A percentile compares a stretch with the other conserved stretches of the same genome.
These are phyloP conservation scores for Raddia distichophylla DNA, from an alignment of 176 grass and related monocot genomes.

Conservation along the genomic window DNA sequence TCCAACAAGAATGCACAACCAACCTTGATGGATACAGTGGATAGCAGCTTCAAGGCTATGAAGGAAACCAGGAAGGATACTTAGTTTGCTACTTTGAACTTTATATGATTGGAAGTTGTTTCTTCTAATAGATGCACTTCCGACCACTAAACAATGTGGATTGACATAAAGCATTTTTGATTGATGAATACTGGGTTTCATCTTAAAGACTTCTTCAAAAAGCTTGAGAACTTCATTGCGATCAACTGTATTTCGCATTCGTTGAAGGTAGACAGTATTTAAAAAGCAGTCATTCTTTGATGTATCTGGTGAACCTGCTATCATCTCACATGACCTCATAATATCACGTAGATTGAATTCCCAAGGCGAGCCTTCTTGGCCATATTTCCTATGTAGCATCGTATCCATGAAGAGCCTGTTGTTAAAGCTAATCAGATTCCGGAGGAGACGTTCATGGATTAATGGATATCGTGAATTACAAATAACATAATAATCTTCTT, in stretches of 20 bases:
- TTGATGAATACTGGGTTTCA: slow-evolving; percentile 53
- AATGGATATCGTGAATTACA: slow-evolving; percentile 61
- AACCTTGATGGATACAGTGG: slow-evolving; percentile 75
- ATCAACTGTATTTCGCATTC: slow-evolving; percentile 82
- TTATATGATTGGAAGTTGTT: slow-evolving; percentile 64
- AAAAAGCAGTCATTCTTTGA: slow-evolving; percentile 67
- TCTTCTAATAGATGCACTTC: slow-evolving; percentile 69
- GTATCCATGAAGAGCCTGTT: slow-evolving; percentile 75
- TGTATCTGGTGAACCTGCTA: slow-evolving; percentile 50
- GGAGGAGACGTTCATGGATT: slow-evolving; percentile 53
- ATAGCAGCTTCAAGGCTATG: slow-evolving; percentile 79
- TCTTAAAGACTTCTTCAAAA: slow-evolving; percentile 77
- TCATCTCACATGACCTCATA: slow-evolving; percentile 83
- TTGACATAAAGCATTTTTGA: slow-evolving; percentile 72
- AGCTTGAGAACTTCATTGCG: slow-evolving; percentile 77
- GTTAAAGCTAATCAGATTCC: slow-evolving; percentile 85
- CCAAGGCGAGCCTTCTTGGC: slow-evolving; percentile 91
- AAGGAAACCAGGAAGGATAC: slow-evolving; percentile 69
- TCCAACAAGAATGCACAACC: slow-evolving; percentile 94
- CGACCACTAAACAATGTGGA: slow-evolving; percentile 66
- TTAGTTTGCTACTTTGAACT: slow-evolving; percentile 61
- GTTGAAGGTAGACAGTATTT: slow-evolving; percentile 87
- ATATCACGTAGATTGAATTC: slow-evolving; percentile 99
- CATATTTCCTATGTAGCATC: slow-evolving; percentile 84
- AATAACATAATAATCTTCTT: slow-evolving; percentile 83